Percentiles rank a stretch among this genome's conserved stretches.
Evolutionary conservation across 306 rosid species (phyloP).

Genomic region (Medicago arabica): DNA sequence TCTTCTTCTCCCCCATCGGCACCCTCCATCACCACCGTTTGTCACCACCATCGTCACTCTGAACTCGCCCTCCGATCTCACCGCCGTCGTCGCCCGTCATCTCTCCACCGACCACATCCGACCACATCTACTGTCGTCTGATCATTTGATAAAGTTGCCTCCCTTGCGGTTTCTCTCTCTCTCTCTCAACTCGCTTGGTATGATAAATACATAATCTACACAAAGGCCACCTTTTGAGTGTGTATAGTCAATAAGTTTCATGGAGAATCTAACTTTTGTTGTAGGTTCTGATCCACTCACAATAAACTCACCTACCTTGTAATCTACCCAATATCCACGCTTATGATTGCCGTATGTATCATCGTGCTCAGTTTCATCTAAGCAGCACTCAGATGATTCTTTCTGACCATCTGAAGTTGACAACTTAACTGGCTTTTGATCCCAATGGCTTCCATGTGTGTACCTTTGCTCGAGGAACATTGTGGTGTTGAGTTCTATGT

Average conservation of each 20-base stretch:
- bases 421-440: slow-evolving; percentile 75
- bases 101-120: too few species aligned
- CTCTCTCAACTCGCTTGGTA: slow-evolving; percentile 78
- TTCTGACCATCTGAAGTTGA: slow-evolving; percentile 80
- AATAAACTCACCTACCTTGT: slow-evolving; percentile 93
- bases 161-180: slow-evolving; percentile 57
- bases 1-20: too few species aligned
- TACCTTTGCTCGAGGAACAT: too few species aligned
- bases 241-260: slow-evolving; percentile 97
- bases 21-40: too few species aligned
- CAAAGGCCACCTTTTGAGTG: slow-evolving; percentile 97
- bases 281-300: slow-evolving; percentile 65
- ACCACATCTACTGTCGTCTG: too few species aligned
- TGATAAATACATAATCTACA: slow-evolving; percentile 85
- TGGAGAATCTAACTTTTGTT: slow-evolving; percentile 80
- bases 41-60: too few species aligned
- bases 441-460: too few species aligned
- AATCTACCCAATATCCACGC: slow-evolving; percentile 90
- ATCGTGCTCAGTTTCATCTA: slow-evolving; percentile 63
- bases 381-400: slow-evolving; percentile 64
- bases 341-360: slow-evolving; percentile 64
- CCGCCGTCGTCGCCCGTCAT: too few species aligned
- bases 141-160: slow-evolving; percentile 57
- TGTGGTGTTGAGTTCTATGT: too few species aligned
- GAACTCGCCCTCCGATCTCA: too few species aligned